Evolutionary conservation across 2,329 filamentous ascomycete species (phyloP), one percentile per base, ranked within the genome.

Genomic region (Neofusicoccum parvum): DNA sequence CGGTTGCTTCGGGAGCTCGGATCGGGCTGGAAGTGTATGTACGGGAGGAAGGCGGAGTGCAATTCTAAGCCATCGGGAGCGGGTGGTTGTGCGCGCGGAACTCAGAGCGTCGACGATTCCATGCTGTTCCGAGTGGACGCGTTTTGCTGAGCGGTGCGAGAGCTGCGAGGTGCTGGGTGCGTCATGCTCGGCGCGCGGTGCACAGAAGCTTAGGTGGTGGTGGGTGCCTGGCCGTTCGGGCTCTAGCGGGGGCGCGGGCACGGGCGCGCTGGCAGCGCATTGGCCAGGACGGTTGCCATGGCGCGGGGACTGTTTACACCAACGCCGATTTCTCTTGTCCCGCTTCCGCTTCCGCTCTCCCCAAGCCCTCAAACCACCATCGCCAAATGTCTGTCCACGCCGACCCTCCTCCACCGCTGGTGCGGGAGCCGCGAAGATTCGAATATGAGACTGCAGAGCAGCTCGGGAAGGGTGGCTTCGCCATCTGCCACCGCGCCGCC

Each of bases 391-490:
- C 81, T 70, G 75, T 83, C 67, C 82, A 84, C 74, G 82, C 82
- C 66, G 82, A 83, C 67, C 78, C 82, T 48, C 82, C 82, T 68
- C 82, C 82, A 59, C 76, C 78, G 66, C 83, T 90, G 53, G 90
- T 90, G 73, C 81, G 83, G 64, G 90, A 92, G 75, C 88, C 89
- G 63, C 86, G 84, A 65, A 90, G 90, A 63, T 87, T 89, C 64
- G 83, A 88, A 56, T 94, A 94, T 80, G 86, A 90, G 71, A 88
- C 91, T 37, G 90, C 90, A 65, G 88, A 87, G 72, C 83, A 92
- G 74, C 82, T 94, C 66, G 91, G 91, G 32, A 94, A 92, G 78
- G 91, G 91, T 53, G 91, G 91, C 10, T 94, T 94, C 74, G 91
- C 91, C 69, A 90, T 94, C 68, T 94, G 91, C 80, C 91, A 94